Evolutionary conservation across 805 yeast genomes (phyloP), one percentile per base, ranked within the genome.

Genomic region (Candida andamanensis): DNA sequence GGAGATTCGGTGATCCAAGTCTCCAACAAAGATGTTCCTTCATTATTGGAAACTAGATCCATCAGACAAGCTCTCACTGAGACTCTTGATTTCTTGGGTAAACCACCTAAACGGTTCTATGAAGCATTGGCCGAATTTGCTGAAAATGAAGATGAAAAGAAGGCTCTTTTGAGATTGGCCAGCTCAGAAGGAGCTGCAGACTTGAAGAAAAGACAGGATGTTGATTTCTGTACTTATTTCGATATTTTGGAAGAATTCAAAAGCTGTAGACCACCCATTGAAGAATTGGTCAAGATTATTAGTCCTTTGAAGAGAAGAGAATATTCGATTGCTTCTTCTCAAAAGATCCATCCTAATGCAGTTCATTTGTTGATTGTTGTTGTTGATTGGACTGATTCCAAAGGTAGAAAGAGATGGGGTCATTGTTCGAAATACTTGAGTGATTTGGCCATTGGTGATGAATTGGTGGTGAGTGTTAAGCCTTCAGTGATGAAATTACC

Each of bases 401-500:
- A 74, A 56, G 95, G 95, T 32, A 76, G 95, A 58, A 74, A 72
- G 53, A 77, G 97, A 63, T 87, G 61, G 55, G 97, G 97, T 25
- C 97, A 90, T 58, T 85, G 96, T 61, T 90, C 97, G 30, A 85
- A 85, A 60, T 90, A 77, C 60, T 67, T 90, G 46, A 77, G 95
- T 18, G 89, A 85, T 41, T 74, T 90, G 51, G 45, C 63, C 6
- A 70, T 83, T 40, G 97, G 96, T 25, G 71, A 81, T 30, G 95
- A 87, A 55, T 70, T 90, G 36, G 95, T 86, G 33, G 97, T 90
- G 17, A 79, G 92, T 41, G 97, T 90, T 36, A 90, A 90, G 64
- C 95, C 97, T 18, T 86, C 96, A 7, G 96, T 90, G 28, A 89
- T 90, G 97, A 90, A 89, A 63, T 69, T 90, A 42, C 97, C 97